phyloP scores from a whole-genome alignment of 2,329 filamentous ascomycete genomes.

The Huntiella abstrusa region DNA sequence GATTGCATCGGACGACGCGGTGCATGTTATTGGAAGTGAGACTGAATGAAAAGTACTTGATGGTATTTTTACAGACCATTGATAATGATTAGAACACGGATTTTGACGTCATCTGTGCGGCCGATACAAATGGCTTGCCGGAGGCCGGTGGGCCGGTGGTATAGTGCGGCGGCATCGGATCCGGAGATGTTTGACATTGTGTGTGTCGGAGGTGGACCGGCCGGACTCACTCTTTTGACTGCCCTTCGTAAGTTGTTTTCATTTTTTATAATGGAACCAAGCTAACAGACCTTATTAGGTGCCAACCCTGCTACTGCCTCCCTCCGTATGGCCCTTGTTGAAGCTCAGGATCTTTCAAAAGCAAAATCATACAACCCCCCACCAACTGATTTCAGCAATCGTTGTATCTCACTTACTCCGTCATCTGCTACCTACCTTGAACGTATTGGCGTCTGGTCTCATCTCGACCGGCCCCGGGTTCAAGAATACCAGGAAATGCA shows the following conservation, averaged over 20 bases:
- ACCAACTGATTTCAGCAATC: slow-evolving; percentile 62
- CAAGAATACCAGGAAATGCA: slow-evolving; percentile 93
- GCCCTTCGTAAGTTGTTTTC: slow-evolving; percentile 44
- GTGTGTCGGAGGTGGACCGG: slow-evolving; percentile 76
- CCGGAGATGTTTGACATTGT: slow-evolving; percentile 78
- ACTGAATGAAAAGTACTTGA: too few relatives aligned
- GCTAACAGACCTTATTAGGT: slow-evolving; percentile 28
- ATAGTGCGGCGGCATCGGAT: slow-evolving; percentile 13
- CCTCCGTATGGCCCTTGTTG: slow-evolving; percentile 73
- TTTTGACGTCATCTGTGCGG: too few relatives aligned
- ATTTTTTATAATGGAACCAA: not conserved
- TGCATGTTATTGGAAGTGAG: too few relatives aligned
- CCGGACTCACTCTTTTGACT: slow-evolving; percentile 64
- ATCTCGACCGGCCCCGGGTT: slow-evolving; percentile 52
- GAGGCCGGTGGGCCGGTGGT: not conserved
- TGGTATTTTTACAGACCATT: too few relatives aligned
- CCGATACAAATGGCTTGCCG: too few relatives aligned
- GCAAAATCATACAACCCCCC: slow-evolving; percentile 47
- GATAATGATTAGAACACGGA: too few relatives aligned
- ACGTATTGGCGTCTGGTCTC: slow-evolving; percentile 67
- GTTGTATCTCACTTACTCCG: slow-evolving; percentile 87
- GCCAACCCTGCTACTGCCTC: slow-evolving; percentile 55
- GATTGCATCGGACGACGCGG: too few relatives aligned
- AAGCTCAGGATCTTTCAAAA: slow-evolving; percentile 67
- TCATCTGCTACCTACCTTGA: slow-evolving; percentile 68